phyloP scores from a whole-genome alignment of 352 stramenopile genomes.

The Phytophthora multivora region DNA sequence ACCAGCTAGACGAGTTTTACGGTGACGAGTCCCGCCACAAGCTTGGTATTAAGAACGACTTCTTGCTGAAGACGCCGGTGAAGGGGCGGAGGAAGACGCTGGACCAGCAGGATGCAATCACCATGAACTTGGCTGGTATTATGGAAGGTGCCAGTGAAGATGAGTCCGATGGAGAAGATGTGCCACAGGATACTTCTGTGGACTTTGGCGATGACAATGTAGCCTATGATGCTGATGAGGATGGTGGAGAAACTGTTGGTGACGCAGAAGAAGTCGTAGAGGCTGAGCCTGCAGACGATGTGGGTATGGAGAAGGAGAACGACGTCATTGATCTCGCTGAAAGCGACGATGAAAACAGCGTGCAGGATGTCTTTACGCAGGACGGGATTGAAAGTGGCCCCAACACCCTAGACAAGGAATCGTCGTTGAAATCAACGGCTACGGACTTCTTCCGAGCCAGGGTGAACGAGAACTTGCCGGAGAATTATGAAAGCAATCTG shows the following conservation, averaged over 20 bases:
- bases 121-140: constrained; percentile 44
- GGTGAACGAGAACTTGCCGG: constrained; percentile 42
- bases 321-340: constrained; percentile 31
- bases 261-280: constrained; percentile 25
- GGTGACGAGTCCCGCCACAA: constrained; percentile 57
- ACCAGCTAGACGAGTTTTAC: constrained; percentile 74
- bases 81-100: constrained; percentile 43
- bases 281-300: constrained; percentile 26
- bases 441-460: constrained; percentile 70
- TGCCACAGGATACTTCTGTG: constrained; percentile 37
- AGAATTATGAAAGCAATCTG: constrained; percentile 57
- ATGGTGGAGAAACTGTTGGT: constrained; percentile 17
- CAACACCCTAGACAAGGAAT: constrained; percentile 28
- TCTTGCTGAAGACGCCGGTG: constrained; percentile 60
- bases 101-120: constrained; percentile 36
- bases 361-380: constrained; percentile 16
- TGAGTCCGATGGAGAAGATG: constrained; percentile 48
- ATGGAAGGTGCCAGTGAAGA: constrained; percentile 45
- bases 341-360: constrained; percentile 25
- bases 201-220: constrained; percentile 42
- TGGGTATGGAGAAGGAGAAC: constrained; percentile 41
- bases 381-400: constrained; percentile 19
- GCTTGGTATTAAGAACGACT: constrained; percentile 61
- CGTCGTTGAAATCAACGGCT: constrained; percentile 40
- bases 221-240: constrained; percentile 43